A percentile compares a stretch with the other conserved stretches of the same genome.
Conservation (phyloP, 805 yeast species). For the Spathaspora girioi region DNA sequence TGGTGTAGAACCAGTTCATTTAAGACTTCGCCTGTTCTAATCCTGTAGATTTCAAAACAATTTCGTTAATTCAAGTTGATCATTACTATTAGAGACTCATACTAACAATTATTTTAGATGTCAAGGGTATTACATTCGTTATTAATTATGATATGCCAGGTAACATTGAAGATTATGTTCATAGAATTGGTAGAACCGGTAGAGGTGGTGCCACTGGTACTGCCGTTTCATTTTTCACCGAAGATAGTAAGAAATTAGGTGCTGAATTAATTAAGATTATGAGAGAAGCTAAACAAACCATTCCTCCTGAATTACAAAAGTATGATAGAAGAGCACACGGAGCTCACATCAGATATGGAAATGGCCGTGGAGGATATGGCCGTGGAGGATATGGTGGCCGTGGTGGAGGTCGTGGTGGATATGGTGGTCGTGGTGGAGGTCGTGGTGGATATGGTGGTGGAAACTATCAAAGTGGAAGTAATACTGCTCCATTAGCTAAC, state of each 20-base stretch:
- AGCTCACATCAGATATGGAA: constrained; percentile 47
- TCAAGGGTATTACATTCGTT: constrained; percentile 92
- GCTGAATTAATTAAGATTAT: constrained; percentile 84
- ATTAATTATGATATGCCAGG: constrained; percentile 97
- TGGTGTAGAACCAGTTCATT: neutral
- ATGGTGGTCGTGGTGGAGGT: constrained; percentile 39
- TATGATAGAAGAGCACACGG: constrained; percentile 66
- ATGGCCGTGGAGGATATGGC: constrained; percentile 51
- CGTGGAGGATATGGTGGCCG: constrained; percentile 40
- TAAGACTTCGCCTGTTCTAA: neutral
- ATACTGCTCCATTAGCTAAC: constrained; percentile 44
- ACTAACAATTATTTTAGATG: constrained; percentile 59
- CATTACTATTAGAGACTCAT: constrained; percentile 4
- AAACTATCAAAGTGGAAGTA: constrained; percentile 35
- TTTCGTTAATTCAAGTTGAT: neutral
- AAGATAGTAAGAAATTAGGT: constrained; percentile 82
- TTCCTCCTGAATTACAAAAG: constrained; percentile 76
- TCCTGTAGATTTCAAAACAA: neutral
- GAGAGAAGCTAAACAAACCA: constrained; percentile 90
- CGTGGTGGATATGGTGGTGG: constrained; percentile 46
- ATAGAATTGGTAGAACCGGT: constrained; percentile 99
- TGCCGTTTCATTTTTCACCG: constrained; percentile 91
- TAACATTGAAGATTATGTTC: constrained; percentile 97
- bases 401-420: constrained; percentile 33
- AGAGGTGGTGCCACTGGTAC: constrained; percentile 98